These are phyloP conservation scores for Paecilomyces niveus DNA, from an alignment of 2,329 filamentous ascomycete genomes.

Conservation along the genomic window DNA sequence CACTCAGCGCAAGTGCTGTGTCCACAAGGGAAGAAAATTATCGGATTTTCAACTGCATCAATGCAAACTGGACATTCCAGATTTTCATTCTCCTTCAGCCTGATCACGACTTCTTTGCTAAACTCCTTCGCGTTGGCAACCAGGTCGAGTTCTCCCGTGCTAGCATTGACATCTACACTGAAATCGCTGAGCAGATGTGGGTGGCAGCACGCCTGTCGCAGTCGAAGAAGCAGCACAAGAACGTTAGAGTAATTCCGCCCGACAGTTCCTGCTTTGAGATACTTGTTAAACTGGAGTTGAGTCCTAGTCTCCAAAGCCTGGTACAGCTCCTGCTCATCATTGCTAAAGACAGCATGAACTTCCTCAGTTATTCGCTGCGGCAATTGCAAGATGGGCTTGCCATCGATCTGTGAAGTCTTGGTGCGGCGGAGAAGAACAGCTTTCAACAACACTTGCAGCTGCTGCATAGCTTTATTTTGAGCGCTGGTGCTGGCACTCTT, in stretches of 20 bases:
- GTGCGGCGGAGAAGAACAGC: conserved; percentile 76
- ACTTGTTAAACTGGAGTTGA: conserved; percentile 68
- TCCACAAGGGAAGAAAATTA: conserved; percentile 75
- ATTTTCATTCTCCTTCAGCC: conserved; percentile 54
- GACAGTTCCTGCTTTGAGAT: conserved; percentile 61
- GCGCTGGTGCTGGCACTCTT: conserved; percentile 32
- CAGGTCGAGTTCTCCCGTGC: conserved; percentile 50
- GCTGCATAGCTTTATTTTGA: conserved; percentile 53
- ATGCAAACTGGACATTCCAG: conserved; percentile 82
- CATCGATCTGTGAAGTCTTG: conserved; percentile 72
- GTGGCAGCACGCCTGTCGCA: conserved; percentile 77
- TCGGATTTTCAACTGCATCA: conserved; percentile 66
- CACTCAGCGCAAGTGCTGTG: conserved; percentile 75
- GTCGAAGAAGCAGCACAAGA: conserved; percentile 67
- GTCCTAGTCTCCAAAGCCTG: conserved; percentile 58
- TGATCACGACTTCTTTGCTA: conserved; percentile 52
- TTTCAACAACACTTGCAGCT: conserved; percentile 68
- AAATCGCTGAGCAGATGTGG: conserved; percentile 65
- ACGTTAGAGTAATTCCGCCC: conserved; percentile 71
- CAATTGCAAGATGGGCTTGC: conserved; percentile 64
- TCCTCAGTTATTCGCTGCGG: conserved; percentile 58
- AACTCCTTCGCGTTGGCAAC: conserved; percentile 57
- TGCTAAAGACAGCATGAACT: conserved; percentile 58
- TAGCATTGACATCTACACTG: conserved; percentile 42
- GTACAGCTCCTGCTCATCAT: conserved; percentile 62